Evolutionary conservation across 176 grass and related monocot genomes (phyloP).

Genomic region (Poa pratensis): DNA sequence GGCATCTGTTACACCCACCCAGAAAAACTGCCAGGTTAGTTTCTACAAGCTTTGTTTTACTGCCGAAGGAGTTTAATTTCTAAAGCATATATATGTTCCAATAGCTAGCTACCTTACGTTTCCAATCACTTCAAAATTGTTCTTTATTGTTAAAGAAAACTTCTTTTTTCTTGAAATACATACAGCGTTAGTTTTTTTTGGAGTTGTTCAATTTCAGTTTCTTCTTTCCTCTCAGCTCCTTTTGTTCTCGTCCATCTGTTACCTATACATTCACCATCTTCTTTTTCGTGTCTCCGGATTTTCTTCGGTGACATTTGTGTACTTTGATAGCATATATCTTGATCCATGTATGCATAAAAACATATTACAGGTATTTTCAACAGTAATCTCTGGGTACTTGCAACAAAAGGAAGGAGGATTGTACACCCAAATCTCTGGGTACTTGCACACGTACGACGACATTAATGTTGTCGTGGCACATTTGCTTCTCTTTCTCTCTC

Average conservation of each 20-base stretch:
- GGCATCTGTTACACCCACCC: conserved; percentile 99
- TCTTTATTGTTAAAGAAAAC: conserved; percentile 1
- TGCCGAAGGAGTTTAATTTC: neutral
- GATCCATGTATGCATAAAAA: neutral
- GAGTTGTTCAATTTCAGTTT: conserved; percentile 34
- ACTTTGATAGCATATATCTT: neutral
- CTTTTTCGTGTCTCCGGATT: conserved; percentile 16
- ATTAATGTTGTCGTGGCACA: conserved; percentile 39
- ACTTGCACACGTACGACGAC: conserved; percentile 14
- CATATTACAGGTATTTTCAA: conserved; percentile 19
- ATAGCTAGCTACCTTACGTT: conserved; percentile 22
- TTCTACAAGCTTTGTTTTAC: neutral
- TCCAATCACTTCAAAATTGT: conserved; percentile 14
- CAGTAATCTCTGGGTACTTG: conserved; percentile 14
- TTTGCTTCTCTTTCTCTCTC: conserved; percentile 29
- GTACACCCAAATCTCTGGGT: conserved; percentile 31
- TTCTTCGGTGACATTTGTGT: conserved; percentile 1
- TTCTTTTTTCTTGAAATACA: neutral
- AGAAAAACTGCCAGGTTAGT: conserved; percentile 86
- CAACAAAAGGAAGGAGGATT: neutral
- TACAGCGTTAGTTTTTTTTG: conserved; percentile 1
- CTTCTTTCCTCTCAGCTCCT: neutral
- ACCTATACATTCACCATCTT: neutral
- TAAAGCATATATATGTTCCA: conserved; percentile 3
- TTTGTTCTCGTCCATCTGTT: neutral